Evolutionary conservation across 2,329 filamentous ascomycete genomes (phyloP).

Genomic region (Blumeria hordei): DNA sequence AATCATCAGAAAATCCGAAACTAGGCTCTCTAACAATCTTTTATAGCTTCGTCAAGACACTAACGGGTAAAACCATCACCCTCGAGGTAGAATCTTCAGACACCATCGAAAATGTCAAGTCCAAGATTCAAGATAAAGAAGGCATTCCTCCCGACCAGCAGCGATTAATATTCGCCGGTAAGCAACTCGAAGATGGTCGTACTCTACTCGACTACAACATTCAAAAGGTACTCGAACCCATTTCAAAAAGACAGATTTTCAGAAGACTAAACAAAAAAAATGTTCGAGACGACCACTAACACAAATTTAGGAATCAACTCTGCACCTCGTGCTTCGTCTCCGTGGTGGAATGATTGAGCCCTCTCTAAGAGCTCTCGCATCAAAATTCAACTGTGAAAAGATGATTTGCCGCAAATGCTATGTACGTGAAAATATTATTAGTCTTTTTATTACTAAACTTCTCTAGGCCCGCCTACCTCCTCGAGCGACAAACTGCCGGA

Average conservation of each 20-base stretch:
- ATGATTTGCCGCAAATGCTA: conserved; percentile 99
- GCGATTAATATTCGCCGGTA: conserved; percentile 95
- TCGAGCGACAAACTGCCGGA: conserved; percentile 98
- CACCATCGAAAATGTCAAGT: conserved; percentile 99
- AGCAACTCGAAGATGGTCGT: conserved; percentile 96
- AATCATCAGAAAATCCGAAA: neutral
- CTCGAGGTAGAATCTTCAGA: conserved; percentile 97
- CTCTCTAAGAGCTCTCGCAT: conserved; percentile 90
- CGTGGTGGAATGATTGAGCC: conserved; percentile 99
- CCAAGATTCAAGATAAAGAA: conserved; percentile 99
- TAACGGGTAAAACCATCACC: conserved; percentile 99
- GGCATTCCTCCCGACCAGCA: conserved; percentile 96
- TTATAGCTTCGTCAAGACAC: conserved; percentile 95
- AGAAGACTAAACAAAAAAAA: neutral
- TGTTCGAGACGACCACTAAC: neutral
- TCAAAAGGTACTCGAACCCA: conserved; percentile 53
- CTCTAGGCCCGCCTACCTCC: conserved; percentile 60
- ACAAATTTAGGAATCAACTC: conserved; percentile 63
- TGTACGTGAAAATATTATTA: conserved; percentile 27
- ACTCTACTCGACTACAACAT: conserved; percentile 98
- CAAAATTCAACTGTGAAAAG: conserved; percentile 99
- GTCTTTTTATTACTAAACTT: no score
- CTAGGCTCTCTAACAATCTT: conserved; percentile 1
- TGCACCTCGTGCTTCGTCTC: conserved; percentile 94
- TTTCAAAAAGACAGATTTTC: neutral